Evolutionary conservation across 23 red algal species (phyloP), one percentile per base, ranked within the genome.

Genomic region (Cyanidioschyzon merolae): DNA sequence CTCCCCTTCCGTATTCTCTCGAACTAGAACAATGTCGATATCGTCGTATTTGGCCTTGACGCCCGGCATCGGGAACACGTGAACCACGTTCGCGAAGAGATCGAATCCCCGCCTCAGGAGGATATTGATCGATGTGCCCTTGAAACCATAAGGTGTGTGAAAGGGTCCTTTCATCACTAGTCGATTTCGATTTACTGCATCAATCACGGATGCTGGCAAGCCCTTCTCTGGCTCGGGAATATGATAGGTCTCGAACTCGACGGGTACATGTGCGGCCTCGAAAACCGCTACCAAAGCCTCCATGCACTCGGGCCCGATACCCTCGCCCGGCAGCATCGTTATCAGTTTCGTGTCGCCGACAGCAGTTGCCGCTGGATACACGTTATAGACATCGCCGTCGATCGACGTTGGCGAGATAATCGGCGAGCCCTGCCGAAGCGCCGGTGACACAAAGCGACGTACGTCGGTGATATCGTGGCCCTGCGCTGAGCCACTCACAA

Each of bases 1-100:
- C 79, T 98, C 94, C 30, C 94, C 94, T 79, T 98, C 94, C 1
- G 94, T 98, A 74, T 98, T 98, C 80, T 98, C 94, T 18, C 94
- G 87, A 36, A 98, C 80, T 57, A 84, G 87, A 59, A 98, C 94
- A 1, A 98, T 82, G 79, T 98, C 86, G 37, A 98, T 88, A 74
- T 91, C 78, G 36, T 91, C 77, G 59, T 91, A 98, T 38, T 83
- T 85, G 15, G 94, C 91, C 32, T 91, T 85, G 38, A 98, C 94
- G 36, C 94, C 94, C 2, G 94, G 94, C 30, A 98, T 86, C 58
- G 83, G 84, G 59, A 92, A 74, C 74, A 84, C 88, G 2, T 88
- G 94, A 1, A 88, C 76, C 58, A 98, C 88, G 37, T 98, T 98
- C n/a, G 94, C 94, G 67, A 91, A 98, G 18, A 98, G 75, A 0